Conservation (phyloP, 2,329 filamentous ascomycete genomes). For the Botryotinia globosa region DNA sequence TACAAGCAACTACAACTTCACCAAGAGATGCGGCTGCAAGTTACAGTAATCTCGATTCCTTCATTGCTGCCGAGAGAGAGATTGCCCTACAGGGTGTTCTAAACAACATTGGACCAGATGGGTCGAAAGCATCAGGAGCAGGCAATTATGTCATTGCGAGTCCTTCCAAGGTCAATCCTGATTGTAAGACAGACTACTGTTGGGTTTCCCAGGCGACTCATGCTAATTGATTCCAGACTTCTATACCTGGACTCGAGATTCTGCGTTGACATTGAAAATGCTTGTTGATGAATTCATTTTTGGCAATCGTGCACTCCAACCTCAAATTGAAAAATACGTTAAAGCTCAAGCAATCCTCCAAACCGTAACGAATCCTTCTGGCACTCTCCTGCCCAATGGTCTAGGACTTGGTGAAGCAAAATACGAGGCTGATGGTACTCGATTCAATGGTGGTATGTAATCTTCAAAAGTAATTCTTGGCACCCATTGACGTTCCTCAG, state of each 20-base stretch:
- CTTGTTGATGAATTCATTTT: conserved; percentile 63
- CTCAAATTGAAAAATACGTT: conserved; percentile 64
- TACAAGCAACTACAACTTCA: not conserved
- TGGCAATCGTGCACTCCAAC: conserved; percentile 48
- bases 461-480: not conserved
- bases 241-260: conserved; percentile 75
- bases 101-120: conserved; percentile 54
- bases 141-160: conserved; percentile 54
- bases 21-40: not conserved
- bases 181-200: conserved; percentile 45
- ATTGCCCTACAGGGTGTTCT: conserved; percentile 52
- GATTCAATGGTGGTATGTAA: conserved; percentile 52
- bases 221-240: conserved; percentile 53
- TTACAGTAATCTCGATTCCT: conserved; percentile 36
- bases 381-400: conserved; percentile 42
- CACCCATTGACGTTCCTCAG: not conserved
- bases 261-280: conserved; percentile 68
- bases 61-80: conserved; percentile 45
- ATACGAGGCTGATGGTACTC: conserved; percentile 61
- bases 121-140: conserved; percentile 48
- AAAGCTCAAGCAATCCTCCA: conserved; percentile 59
- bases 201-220: not conserved
- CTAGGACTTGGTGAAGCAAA: conserved; percentile 68
- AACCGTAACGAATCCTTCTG: conserved; percentile 54
- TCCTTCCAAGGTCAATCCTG: conserved; percentile 51